Evolutionary conservation across 2,329 filamentous ascomycete species (phyloP).

Genomic region (Talaromyces verruculosus): DNA sequence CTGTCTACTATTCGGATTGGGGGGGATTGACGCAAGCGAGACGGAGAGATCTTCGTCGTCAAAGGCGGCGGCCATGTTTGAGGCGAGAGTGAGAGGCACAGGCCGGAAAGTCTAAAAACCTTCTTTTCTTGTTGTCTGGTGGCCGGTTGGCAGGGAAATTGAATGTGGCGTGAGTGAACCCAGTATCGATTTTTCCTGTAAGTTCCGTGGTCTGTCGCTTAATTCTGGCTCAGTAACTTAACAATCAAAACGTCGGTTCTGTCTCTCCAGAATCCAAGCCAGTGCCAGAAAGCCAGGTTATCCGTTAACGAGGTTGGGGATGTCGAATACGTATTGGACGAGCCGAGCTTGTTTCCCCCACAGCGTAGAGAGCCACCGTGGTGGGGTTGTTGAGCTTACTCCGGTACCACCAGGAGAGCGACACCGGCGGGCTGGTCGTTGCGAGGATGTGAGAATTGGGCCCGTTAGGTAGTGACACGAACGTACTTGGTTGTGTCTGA

Average conservation of each 20-base stretch:
- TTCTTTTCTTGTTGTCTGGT: neutral
- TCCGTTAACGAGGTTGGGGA: conserved; percentile 13
- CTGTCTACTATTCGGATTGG: conserved; percentile 27
- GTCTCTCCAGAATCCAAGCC: neutral
- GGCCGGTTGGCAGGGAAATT: neutral
- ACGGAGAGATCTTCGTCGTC: conserved; percentile 84
- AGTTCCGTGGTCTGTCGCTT: conserved; percentile 4
- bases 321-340: conserved; percentile 18
- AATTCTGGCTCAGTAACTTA: neutral
- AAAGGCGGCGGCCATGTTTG: conserved; percentile 51
- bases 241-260: neutral
- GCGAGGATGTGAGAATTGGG: neutral
- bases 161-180: neutral
- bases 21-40: conserved; percentile 53
- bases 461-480: neutral
- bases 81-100: neutral
- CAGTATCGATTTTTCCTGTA: neutral
- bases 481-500: neutral
- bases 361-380: conserved; percentile 13
- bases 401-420: neutral
- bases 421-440: neutral
- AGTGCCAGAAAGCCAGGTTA: neutral
- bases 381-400: conserved; percentile 16
- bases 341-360: conserved; percentile 21
- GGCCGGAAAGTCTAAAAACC: conserved; percentile 3